Conservation (phyloP, 2,329 filamentous ascomycete genomes). For the Cladosporium sp. region DNA sequence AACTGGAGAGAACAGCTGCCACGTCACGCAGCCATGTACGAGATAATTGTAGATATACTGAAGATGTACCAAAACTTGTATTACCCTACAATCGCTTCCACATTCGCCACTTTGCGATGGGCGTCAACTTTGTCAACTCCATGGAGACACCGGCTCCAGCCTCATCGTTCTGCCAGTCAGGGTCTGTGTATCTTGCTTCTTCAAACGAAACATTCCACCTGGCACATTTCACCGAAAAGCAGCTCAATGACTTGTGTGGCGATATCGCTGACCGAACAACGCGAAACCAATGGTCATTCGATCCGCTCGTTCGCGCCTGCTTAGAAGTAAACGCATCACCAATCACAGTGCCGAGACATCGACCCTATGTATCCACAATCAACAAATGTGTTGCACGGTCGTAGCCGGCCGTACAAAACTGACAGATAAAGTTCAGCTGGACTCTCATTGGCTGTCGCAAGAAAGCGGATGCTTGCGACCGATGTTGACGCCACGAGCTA, state of each 20-base stretch:
- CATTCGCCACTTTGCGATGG: neutral
- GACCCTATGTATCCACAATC: neutral
- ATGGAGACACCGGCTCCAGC: too few relatives aligned
- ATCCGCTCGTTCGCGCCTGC: neutral
- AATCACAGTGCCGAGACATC: neutral
- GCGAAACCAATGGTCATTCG: neutral
- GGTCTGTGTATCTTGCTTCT: too few relatives aligned
- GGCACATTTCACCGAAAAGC: neutral
- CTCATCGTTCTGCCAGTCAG: too few relatives aligned
- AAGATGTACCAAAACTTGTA: constrained; percentile 37
- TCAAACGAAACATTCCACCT: neutral
- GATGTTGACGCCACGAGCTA: neutral
- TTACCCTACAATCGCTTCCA: neutral
- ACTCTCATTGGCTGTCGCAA: neutral
- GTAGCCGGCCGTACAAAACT: constrained; percentile 1
- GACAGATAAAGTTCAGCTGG: neutral
- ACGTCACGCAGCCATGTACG: constrained; percentile 8
- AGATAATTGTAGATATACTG: constrained; percentile 17
- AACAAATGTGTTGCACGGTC: neutral
- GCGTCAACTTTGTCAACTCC: too few relatives aligned
- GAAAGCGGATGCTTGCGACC: neutral
- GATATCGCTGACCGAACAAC: neutral
- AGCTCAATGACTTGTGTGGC: neutral
- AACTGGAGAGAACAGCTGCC: neutral
- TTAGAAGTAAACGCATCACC: neutral